phyloP scores from a whole-genome alignment of 495 filamentous ascomycete species.

The Aspergillus nidulans region DNA sequence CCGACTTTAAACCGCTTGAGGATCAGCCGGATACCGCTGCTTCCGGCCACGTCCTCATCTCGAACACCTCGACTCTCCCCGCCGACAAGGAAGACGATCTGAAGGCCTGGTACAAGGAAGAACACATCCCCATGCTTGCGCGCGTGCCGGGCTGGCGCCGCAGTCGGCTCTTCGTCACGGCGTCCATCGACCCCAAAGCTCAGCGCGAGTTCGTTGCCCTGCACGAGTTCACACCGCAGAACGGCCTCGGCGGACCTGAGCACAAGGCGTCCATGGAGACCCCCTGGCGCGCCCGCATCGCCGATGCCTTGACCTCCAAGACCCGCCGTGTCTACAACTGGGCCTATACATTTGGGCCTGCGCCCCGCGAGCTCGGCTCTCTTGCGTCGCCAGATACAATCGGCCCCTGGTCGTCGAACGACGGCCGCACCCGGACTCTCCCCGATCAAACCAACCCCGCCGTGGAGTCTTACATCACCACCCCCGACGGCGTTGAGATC shows the following conservation, averaged over 20 bases:
- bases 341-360: slow-evolving; percentile 74
- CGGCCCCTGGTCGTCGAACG: slow-evolving; percentile 48
- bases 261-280: slow-evolving; percentile 58
- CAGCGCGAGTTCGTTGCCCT: slow-evolving; percentile 56
- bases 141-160: slow-evolving; percentile 74
- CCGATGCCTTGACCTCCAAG: slow-evolving; percentile 49
- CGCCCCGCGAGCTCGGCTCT: slow-evolving; percentile 59
- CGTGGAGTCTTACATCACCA: slow-evolving; percentile 63
- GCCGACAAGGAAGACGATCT: slow-evolving; percentile 53
- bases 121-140: slow-evolving; percentile 66
- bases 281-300: slow-evolving; percentile 51
- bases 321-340: slow-evolving; percentile 59
- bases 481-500: slow-evolving; percentile 60
- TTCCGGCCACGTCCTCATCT: slow-evolving; percentile 56
- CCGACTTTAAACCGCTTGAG: slow-evolving; percentile 55
- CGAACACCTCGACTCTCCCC: slow-evolving; percentile 55
- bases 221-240: slow-evolving; percentile 64
- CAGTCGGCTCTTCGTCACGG: slow-evolving; percentile 59
- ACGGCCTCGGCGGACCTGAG: slow-evolving; percentile 60
- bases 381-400: slow-evolving; percentile 32
- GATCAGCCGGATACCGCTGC: slow-evolving; percentile 52
- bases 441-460: slow-evolving; percentile 48
- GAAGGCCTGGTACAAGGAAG: slow-evolving; percentile 64
- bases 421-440: slow-evolving; percentile 48
- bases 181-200: slow-evolving; percentile 45